Percentiles rank a stretch among this genome's conserved stretches.
phyloP scores from a whole-genome alignment of 129 eudicot genomes.

The Sambucus nigra region DNA sequence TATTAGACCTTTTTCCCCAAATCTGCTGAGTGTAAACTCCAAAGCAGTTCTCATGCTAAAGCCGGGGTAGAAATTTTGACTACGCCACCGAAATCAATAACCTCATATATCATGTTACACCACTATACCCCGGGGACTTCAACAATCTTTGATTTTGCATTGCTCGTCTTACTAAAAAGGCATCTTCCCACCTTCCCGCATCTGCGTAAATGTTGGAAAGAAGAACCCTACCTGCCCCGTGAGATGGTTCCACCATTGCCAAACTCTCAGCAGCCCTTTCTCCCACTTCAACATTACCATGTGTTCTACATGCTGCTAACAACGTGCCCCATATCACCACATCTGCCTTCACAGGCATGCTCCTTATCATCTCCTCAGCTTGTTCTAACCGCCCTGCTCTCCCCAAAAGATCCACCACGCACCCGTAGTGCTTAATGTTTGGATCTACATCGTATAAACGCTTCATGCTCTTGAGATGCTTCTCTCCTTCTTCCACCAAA shows the following conservation, averaged over 20 bases:
- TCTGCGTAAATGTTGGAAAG: conserved; percentile 71
- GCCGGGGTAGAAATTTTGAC: too few relatives aligned
- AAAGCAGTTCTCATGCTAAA: neutral
- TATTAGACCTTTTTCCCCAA: neutral
- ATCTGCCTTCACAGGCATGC: conserved; percentile 94
- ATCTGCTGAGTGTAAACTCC: neutral
- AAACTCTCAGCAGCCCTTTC: conserved; percentile 64
- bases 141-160: conserved; percentile 39
- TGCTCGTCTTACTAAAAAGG: conserved; percentile 46
- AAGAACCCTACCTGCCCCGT: conserved; percentile 75
- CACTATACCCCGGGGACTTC: conserved; percentile 75
- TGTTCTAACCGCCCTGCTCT: conserved; percentile 75
- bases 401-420: conserved; percentile 90
- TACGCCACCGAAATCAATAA: neutral
- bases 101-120: conserved; percentile 28
- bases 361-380: conserved; percentile 53
- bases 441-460: conserved; percentile 47
- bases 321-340: conserved; percentile 83
- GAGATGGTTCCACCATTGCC: conserved; percentile 63
- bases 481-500: conserved; percentile 55
- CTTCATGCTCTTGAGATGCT: conserved; percentile 55
- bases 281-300: conserved; percentile 65
- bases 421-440: conserved; percentile 78
- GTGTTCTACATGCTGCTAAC: conserved; percentile 62
- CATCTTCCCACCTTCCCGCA: conserved; percentile 82